Conservation (phyloP, 345 rosid species). For the Hevea brasiliensis region DNA sequence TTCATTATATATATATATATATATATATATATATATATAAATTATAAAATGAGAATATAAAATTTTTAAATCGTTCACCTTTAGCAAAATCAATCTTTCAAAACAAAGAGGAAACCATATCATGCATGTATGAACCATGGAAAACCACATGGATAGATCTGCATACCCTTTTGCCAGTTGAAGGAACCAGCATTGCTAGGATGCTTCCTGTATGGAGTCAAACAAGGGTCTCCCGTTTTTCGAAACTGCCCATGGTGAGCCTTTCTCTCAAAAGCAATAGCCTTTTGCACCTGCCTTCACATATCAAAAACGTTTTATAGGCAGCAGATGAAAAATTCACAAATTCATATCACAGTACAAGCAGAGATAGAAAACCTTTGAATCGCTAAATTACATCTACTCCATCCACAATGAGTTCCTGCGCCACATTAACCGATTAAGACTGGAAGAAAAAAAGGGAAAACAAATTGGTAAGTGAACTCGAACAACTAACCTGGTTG, state of each 20-base stretch:
- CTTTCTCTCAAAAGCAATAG: slow-evolving; percentile 63
- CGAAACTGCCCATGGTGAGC: slow-evolving; percentile 70
- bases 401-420: slow-evolving; percentile 58
- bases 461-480: neutral
- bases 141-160: too few relatives aligned
- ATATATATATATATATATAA: too few relatives aligned
- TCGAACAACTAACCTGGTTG: slow-evolving; percentile 43
- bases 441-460: too few relatives aligned
- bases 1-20: too few relatives aligned
- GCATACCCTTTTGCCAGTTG: slow-evolving; percentile 54
- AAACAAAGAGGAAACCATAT: too few relatives aligned
- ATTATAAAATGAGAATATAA: too few relatives aligned
- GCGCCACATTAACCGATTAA: slow-evolving; percentile 22
- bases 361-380: slow-evolving; percentile 49
- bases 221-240: slow-evolving; percentile 68
- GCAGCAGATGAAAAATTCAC: neutral
- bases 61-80: too few relatives aligned
- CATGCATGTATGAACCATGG: too few relatives aligned
- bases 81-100: too few relatives aligned
- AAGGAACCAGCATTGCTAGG: slow-evolving; percentile 64
- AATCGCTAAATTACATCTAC: slow-evolving; percentile 58
- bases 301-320: slow-evolving; percentile 31
- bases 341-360: slow-evolving; percentile 12
- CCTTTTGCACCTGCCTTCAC: slow-evolving; percentile 80
- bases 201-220: slow-evolving; percentile 64